phyloP scores from a whole-genome alignment of 2,329 filamentous ascomycete species.

The Apiospora marii region DNA sequence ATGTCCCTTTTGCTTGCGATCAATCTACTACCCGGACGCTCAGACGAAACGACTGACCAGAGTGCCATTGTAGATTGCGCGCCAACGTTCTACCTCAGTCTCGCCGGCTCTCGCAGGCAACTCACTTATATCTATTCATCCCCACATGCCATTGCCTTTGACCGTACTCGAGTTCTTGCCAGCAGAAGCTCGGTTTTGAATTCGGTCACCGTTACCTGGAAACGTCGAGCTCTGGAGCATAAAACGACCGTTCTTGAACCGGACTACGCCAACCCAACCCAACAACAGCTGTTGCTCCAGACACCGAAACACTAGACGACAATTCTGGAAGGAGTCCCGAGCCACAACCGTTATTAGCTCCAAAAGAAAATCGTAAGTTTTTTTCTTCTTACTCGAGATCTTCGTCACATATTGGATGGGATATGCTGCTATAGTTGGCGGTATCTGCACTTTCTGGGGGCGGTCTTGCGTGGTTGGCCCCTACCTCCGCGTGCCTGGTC shows the following conservation, averaged over 20 bases:
- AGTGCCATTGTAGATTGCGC: background rate
- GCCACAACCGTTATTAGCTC: background rate
- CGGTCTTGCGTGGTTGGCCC: background rate
- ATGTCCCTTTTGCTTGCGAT: background rate
- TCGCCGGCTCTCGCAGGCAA: background rate
- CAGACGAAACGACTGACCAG: constrained; percentile 1
- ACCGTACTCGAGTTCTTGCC: background rate
- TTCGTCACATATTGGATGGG: background rate
- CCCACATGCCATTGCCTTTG: background rate
- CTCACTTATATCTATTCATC: background rate
- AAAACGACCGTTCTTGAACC: background rate
- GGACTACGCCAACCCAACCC: constrained; percentile 6
- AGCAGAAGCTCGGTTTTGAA: background rate
- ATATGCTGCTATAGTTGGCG: background rate
- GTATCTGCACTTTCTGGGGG: background rate
- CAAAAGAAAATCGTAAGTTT: background rate
- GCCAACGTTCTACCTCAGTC: background rate
- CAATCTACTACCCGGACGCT: background rate
- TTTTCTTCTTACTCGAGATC: background rate
- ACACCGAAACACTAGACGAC: background rate
- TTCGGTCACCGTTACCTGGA: background rate
- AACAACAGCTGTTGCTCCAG: background rate
- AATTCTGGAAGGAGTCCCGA: background rate
- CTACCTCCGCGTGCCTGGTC: background rate
- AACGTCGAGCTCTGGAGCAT: background rate